Base-by-base conservation (phyloP, 441 rosid genomes). In the Gossypium davidsonii region DNA sequence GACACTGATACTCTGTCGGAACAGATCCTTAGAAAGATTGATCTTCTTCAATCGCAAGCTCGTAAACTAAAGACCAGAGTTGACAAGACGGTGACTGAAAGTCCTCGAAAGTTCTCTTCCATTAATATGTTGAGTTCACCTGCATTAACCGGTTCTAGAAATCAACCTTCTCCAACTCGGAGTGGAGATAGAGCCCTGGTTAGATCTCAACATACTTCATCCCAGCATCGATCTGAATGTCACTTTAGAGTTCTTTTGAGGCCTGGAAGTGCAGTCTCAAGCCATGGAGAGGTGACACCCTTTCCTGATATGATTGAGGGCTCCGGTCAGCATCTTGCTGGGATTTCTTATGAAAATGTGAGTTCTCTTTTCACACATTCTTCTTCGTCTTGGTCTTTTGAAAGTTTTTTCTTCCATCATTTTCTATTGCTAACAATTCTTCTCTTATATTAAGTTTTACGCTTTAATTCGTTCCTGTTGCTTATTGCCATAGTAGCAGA, bases 1-100 rank as follows among this genome's bases (percentile, higher is more conserved):
- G 83, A 74, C 71, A 80, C 78, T 6, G 87, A 84, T 81, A 83
- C 74, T 14, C 77, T 74, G 73, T 67, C 78, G 76, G 96, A 83
- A 78, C 84, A 85, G 69, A 81, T 85, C 44, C 91, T 94, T 70
- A 64, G 78, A 58, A 90, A 86, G 84, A 84, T 92, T 78, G 95
- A 88, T 79, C 76, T 77, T 53, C 81, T 83, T 6, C 88, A 89
- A 64, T 80, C 83, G 2, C 84, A 83, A 77, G 83, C 83, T 11
- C 76, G 69, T 39, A 84, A 76, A 77, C 73, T 88, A 81, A 90
- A 80, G 83, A 75, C 68, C 60, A 85, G 89, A 17, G 75, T 88
- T 15, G 96, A 90, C 70, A 88, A 85, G 80, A 85, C 88, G 74
- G 59, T 85, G 76, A 79, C 76, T 74, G 92, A 89, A 68, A 85